Conservation (phyloP, 768 basidiomycete genomes). For the Suillus discolor region DNA sequence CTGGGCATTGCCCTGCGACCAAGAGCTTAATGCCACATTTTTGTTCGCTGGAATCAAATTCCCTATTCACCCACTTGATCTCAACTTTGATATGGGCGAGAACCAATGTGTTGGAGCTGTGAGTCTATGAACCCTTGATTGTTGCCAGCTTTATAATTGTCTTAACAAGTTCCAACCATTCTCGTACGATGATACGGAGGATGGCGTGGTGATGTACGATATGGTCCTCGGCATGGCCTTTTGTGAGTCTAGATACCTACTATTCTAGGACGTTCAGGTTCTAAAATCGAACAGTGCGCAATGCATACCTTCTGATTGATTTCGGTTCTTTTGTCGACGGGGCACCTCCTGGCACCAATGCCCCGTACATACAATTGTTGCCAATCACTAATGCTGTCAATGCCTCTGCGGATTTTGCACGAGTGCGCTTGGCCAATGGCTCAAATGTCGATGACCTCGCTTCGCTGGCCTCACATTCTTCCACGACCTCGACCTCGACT, state of each 20-base stretch:
- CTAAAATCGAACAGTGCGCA: slow-evolving; percentile 50
- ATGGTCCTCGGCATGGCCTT: slow-evolving; percentile 77
- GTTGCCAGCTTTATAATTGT: slow-evolving; percentile 1
- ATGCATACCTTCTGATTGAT: slow-evolving; percentile 63
- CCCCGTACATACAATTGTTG: slow-evolving; percentile 66
- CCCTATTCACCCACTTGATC: slow-evolving; percentile 71
- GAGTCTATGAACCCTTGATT: slow-evolving; percentile 19
- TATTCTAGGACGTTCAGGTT: slow-evolving; percentile 1
- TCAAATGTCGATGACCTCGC: slow-evolving; percentile 21
- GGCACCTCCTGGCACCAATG: slow-evolving; percentile 35
- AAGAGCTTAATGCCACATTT: slow-evolving; percentile 67
- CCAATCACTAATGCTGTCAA: slow-evolving; percentile 52
- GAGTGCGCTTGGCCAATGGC: slow-evolving; percentile 12
- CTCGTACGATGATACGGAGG: slow-evolving; percentile 43
- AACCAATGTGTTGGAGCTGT: slow-evolving; percentile 47
- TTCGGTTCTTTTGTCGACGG: slow-evolving; percentile 63
- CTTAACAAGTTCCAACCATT: slow-evolving; percentile 67
- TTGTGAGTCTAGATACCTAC: slow-evolving; percentile 41
- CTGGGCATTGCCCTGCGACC: slow-evolving; percentile 67
- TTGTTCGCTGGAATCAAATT: slow-evolving; percentile 56
- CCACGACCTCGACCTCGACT: slow-evolving; percentile 36
- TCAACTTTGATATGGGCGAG: slow-evolving; percentile 34
- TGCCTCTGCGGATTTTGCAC: slow-evolving; percentile 29
- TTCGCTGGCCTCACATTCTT: slow-evolving; percentile 12
- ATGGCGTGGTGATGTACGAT: slow-evolving; percentile 42